Conservation (phyloP, 2,329 filamentous ascomycete genomes). For the Pseudohalonectria lignicola region DNA sequence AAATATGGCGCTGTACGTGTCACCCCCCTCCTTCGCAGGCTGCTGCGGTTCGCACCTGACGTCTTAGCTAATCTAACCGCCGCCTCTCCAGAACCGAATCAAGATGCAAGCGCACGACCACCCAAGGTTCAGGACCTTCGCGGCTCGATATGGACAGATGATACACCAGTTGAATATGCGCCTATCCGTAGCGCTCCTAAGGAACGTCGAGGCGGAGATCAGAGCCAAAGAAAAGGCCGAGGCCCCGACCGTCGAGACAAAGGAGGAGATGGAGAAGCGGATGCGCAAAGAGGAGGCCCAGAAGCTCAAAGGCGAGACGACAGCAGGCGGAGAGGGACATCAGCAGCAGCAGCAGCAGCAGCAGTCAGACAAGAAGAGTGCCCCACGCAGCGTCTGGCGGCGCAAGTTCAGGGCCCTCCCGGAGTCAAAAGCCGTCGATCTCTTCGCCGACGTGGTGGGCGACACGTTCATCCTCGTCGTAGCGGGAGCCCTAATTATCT, state of each 20-base stretch:
- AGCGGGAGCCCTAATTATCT: slow-evolving; percentile 44
- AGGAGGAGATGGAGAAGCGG: slow-evolving; percentile 47
- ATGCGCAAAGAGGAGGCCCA: slow-evolving; percentile 35
- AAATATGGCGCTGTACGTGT: slow-evolving; percentile 56
- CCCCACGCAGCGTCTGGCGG: slow-evolving; percentile 40
- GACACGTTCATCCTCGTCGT: slow-evolving; percentile 53
- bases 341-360: not conserved
- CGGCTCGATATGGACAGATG: slow-evolving; percentile 49
- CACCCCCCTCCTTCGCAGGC: not conserved
- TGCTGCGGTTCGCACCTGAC: too few species aligned
- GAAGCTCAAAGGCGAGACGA: slow-evolving; percentile 24
- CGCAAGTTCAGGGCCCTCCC: slow-evolving; percentile 53
- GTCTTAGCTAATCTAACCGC: too few species aligned
- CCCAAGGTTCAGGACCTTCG: slow-evolving; percentile 46
- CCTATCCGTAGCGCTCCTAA: slow-evolving; percentile 45
- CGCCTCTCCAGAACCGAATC: slow-evolving; percentile 47
- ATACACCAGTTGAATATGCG: slow-evolving; percentile 61
- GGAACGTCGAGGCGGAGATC: slow-evolving; percentile 45
- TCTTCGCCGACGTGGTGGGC: slow-evolving; percentile 56
- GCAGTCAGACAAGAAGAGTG: slow-evolving; percentile 7
- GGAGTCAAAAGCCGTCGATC: slow-evolving; percentile 53
- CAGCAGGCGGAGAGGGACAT: not conserved
- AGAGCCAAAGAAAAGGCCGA: slow-evolving; percentile 51
- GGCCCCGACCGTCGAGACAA: slow-evolving; percentile 53
- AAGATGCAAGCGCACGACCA: slow-evolving; percentile 57